Conservation (phyloP, 345 rosid species). For the Salix arbutifolia region DNA sequence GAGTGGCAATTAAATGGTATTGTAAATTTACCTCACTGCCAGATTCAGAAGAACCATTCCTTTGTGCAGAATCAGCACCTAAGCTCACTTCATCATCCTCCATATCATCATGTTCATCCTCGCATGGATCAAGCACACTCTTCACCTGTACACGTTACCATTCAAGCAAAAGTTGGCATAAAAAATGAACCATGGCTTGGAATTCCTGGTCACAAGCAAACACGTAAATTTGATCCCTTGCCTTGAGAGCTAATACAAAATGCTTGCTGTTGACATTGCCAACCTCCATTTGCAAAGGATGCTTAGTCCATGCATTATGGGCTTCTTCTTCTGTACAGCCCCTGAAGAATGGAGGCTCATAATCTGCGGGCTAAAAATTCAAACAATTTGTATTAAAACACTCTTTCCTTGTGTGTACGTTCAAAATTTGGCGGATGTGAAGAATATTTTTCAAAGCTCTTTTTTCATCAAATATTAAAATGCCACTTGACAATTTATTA, state of each 20-base stretch:
- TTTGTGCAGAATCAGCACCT: slow-evolving; percentile 56
- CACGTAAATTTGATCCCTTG: slow-evolving; percentile 15
- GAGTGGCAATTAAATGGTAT: background rate
- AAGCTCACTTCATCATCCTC: slow-evolving; percentile 64
- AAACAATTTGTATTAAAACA: background rate
- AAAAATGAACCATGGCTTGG: background rate
- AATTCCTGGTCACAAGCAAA: slow-evolving; percentile 6
- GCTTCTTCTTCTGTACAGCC: slow-evolving; percentile 80
- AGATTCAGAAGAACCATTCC: slow-evolving; percentile 61
- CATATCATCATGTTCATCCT: slow-evolving; percentile 74
- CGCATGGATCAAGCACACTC: slow-evolving; percentile 98
- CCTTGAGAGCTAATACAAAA: slow-evolving; percentile 83
- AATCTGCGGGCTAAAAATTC: slow-evolving; percentile 70
- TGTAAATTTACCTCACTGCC: slow-evolving; percentile 69
- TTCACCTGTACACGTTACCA: slow-evolving; percentile 56
- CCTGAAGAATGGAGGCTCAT: slow-evolving; percentile 95
- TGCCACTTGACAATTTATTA: background rate
- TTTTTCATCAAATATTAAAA: background rate
- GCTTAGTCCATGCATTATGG: slow-evolving; percentile 73
- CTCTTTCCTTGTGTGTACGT: background rate
- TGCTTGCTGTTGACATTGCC: slow-evolving; percentile 98
- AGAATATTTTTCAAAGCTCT: background rate
- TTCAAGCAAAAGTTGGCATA: background rate
- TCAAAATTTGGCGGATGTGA: background rate
- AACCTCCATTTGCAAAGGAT: slow-evolving; percentile 89